Base-by-base conservation (phyloP, 202 grass and related monocot species). In the Musa balbisiana region DNA sequence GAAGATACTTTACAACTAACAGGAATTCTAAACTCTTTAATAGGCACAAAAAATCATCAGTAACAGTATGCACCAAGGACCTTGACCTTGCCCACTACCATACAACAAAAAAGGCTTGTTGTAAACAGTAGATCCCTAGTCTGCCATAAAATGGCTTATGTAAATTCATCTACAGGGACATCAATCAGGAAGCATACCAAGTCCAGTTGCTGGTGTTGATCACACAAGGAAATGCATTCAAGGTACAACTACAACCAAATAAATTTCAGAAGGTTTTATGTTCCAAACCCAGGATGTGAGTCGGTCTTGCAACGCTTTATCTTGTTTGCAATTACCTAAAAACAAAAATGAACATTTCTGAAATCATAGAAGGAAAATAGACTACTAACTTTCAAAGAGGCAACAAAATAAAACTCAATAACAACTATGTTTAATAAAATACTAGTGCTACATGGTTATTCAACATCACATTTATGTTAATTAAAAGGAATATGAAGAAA, bases 241-340 rank as follows among this genome's bases (percentile, higher is more conserved):
- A 73, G 16, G 9, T 43, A 43, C 33, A 43, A 43, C 33, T 50
- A 13, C 33, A 24, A 62, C 15, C 50, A 24, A 75, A 33, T 55
- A 66, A 67, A 49, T 52, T 12, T 70, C 17, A 67, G 23, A 24
- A 17, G 24, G 51, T 52, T 25, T 67, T 62, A 16, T 33, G n/a
- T 53, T 81, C 85, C 85, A 86, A 55, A 98, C 94, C 94, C 88
- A 80, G 94, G 83, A 14, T 88, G 84, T 16, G 94, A 87, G 58
- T 98, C 94, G 52, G 94, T 98, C 89, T 98, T 98, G 87, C 94
- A 98, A 56, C 94, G 91, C 79, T 98, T 98, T 62, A 98, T 93
- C 72, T 98, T 98, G 83, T 94, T 98, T 49, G 84, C 75, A 52
- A 98, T 94, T 51, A 92, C 88, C 94, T 97, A 76, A 51, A 78